Evolutionary conservation across 2,329 filamentous ascomycete genomes (phyloP), one percentile per base, ranked within the genome.

Genomic region (Macrophomina pseudophaseolina): DNA sequence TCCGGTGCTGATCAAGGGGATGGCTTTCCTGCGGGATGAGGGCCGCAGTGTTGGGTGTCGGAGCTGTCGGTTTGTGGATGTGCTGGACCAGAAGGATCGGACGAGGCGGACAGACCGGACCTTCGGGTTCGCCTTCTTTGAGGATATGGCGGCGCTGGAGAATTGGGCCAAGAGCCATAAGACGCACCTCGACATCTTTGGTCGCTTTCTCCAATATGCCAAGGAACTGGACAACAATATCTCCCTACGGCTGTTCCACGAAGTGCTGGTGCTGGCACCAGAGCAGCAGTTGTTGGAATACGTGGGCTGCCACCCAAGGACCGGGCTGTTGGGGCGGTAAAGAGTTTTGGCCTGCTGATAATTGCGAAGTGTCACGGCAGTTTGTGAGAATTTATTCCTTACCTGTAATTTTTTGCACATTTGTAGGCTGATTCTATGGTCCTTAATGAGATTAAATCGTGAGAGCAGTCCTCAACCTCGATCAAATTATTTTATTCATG

Each of bases 281-380:
- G 78, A 75, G 49, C 78, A 82, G 72, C 80, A 82, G 69, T 66
- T 74, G 5, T 80, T 82, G 66, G 80, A 82, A 72, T 82, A 82
- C 67, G 69, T 82, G 11, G 75, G 72, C 7, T 82, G 80, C 51
- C 80, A 82, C 70, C 66, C 68, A 5, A 72, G 71, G 23, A 79
- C 74, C 1, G 78, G 78, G 2, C 18, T 59, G 23, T 9, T 59
- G 4, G 54, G 52, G 23, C 23, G 23, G 23, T 23, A 23, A 23
- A 23, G 23, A 23, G 23, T 23, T 23, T 23, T 23, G 23, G 23
- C 23, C 23, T 23, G 23, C 23, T 23, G 23, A 23, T 23, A 23
- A 3, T 23, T 23, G 23, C 23, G 23, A 23, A 23, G 23, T 23
- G 23, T 23, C 23, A 23, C 23, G 23, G 23, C 23, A 23, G 23